These are phyloP conservation scores for Scheffersomyces titani DNA, from an alignment of 1,139 yeast species.

Conservation along the genomic window DNA sequence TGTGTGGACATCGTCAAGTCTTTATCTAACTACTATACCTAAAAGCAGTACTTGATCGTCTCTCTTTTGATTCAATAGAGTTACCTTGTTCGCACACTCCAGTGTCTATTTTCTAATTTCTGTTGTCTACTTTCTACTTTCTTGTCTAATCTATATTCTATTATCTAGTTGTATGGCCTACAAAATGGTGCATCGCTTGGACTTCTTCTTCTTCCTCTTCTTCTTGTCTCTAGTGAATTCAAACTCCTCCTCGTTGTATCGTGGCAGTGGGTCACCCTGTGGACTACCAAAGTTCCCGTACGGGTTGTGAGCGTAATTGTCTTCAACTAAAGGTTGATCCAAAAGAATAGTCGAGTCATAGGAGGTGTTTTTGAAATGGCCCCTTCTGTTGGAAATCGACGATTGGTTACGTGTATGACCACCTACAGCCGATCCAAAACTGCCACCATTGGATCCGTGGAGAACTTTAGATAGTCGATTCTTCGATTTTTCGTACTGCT, in stretches of 20 bases:
- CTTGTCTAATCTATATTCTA: not conserved
- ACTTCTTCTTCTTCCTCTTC: conserved; percentile 28
- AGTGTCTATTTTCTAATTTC: not conserved
- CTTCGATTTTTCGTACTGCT: conserved; percentile 38
- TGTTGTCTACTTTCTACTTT: conserved; percentile 1
- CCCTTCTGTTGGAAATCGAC: conserved; percentile 11
- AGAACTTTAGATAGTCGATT: conserved; percentile 37
- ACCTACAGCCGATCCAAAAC: conserved; percentile 12
- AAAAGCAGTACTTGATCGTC: no score
- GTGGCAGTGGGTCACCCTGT: conserved; percentile 11
- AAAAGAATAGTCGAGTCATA: conserved; percentile 39
- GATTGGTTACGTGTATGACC: conserved; percentile 12
- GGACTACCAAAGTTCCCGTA: conserved; percentile 25
- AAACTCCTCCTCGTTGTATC: conserved; percentile 44
- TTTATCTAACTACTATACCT: no score
- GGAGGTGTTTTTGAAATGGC: conserved; percentile 38
- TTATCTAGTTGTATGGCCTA: conserved; percentile 10
- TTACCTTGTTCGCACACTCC: no score
- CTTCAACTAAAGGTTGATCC: conserved; percentile 43
- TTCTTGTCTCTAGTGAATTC: conserved; percentile 39
- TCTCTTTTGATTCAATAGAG: no score
- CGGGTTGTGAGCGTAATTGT: conserved; percentile 28
- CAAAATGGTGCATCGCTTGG: conserved; percentile 35
- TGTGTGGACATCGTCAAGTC: no score
- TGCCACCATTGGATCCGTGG: not conserved